phyloP scores from a whole-genome alignment of 1,284 basidiomycete genomes.

The Macrocystidia cucumis region DNA sequence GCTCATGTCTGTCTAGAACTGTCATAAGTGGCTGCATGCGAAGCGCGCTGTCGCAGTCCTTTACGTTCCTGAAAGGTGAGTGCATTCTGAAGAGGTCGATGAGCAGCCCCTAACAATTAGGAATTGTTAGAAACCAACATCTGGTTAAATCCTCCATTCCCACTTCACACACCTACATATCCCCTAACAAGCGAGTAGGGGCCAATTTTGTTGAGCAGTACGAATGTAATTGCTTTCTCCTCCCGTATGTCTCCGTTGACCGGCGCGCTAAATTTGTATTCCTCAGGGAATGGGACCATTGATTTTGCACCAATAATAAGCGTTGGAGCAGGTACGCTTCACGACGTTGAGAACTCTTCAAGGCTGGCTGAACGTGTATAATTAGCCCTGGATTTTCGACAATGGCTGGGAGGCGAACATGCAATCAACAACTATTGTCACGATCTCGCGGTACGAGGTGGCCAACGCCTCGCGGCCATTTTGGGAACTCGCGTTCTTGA shows the following conservation, averaged over 20 bases:
- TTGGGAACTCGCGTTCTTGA: slow-evolving; percentile 64
- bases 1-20: slow-evolving; percentile 39
- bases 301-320: slow-evolving; percentile 51
- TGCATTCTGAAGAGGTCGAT: background rate
- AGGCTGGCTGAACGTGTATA: slow-evolving; percentile 1
- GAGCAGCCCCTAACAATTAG: background rate
- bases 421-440: slow-evolving; percentile 75
- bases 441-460: slow-evolving; percentile 67
- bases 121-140: slow-evolving; percentile 59
- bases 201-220: slow-evolving; percentile 51
- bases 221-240: slow-evolving; percentile 35
- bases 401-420: slow-evolving; percentile 79
- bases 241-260: slow-evolving; percentile 6
- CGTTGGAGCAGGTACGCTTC: slow-evolving; percentile 42
- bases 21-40: slow-evolving; percentile 79
- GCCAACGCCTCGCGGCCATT: slow-evolving; percentile 53
- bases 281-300: slow-evolving; percentile 63
- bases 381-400: slow-evolving; percentile 69
- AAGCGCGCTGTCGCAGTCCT: slow-evolving; percentile 69
- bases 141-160: slow-evolving; percentile 72
- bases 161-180: slow-evolving; percentile 55
- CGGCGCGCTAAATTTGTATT: too few species aligned
- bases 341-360: slow-evolving; percentile 3
- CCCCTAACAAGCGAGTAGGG: slow-evolving; percentile 26
- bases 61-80: slow-evolving; percentile 72